Percentiles rank a stretch among this genome's conserved stretches.
These are phyloP conservation scores for Agrocybe praecox DNA, from an alignment of 768 basidiomycete species.

Conservation along the genomic window DNA sequence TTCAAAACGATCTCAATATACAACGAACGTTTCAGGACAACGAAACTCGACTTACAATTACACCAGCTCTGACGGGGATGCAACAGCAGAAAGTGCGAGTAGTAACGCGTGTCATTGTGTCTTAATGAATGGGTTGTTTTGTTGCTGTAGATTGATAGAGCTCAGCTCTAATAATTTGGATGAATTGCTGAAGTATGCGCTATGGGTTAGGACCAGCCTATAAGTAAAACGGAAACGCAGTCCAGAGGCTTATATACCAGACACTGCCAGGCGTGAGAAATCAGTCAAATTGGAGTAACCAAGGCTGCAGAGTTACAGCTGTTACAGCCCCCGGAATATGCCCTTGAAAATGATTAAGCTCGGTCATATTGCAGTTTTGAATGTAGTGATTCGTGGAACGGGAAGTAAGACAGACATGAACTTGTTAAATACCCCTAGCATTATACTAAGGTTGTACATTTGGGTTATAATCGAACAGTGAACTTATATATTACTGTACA, in stretches of 20 bases:
- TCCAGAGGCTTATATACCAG: conserved; percentile 34
- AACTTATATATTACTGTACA: not conserved
- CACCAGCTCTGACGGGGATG: conserved; percentile 50
- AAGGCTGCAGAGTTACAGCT: conserved; percentile 11
- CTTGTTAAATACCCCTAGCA: too few relatives aligned
- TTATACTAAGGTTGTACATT: too few relatives aligned
- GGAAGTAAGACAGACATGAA: too few relatives aligned
- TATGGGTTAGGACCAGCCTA: conserved; percentile 51
- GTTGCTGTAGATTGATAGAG: conserved; percentile 21
- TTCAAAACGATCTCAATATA: not conserved
- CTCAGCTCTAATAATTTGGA: conserved; percentile 29
- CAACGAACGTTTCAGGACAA: not conserved
- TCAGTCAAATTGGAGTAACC: conserved; percentile 14
- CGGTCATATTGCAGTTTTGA: not conserved
- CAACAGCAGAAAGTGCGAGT: conserved; percentile 53
- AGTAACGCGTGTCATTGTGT: conserved; percentile 35
- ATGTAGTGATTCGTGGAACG: not conserved
- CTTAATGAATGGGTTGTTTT: conserved; percentile 6
- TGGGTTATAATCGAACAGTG: not conserved
- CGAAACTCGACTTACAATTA: conserved; percentile 36
- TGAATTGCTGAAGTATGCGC: conserved; percentile 15
- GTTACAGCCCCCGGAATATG: conserved; percentile 8
- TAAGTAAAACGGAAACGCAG: conserved; percentile 19
- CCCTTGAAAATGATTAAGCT: not conserved
- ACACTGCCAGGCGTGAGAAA: conserved; percentile 21